Conservation (phyloP, 805 yeast genomes). For the Myxozyma vanderwaltii region DNA sequence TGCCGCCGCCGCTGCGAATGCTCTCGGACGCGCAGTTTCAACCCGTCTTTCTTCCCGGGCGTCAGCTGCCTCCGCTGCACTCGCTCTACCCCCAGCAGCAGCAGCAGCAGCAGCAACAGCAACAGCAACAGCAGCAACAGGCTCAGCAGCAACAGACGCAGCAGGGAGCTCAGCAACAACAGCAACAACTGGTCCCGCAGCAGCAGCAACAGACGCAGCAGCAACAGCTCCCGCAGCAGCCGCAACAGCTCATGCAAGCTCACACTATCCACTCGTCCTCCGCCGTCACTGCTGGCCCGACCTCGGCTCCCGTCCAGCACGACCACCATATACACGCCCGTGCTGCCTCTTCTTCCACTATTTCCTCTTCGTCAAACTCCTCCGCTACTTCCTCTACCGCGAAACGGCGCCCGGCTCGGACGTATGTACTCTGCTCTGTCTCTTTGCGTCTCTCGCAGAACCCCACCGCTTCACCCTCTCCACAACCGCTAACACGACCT, state of each 20-base stretch:
- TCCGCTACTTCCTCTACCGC: conserved; percentile 18
- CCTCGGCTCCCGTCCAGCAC: conserved; percentile 2
- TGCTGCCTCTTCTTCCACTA: conserved; percentile 7
- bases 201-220: conserved; percentile 6
- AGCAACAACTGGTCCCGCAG: conserved; percentile 16
- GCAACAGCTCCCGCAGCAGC: not conserved
- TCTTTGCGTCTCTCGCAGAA: not conserved
- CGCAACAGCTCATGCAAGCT: not conserved
- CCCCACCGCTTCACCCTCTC: not conserved
- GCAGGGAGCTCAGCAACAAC: conserved; percentile 3
- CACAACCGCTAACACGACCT: not conserved
- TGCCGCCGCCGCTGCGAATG: conserved; percentile 26
- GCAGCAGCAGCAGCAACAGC: conserved; percentile 8
- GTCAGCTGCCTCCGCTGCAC: conserved; percentile 16
- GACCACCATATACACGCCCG: conserved; percentile 10
- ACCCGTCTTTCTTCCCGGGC: conserved; percentile 14
- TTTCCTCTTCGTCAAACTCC: conserved; percentile 7
- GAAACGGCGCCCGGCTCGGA: conserved; percentile 22
- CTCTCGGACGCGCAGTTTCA: conserved; percentile 20
- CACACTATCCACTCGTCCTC: conserved; percentile 5
- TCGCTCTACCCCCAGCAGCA: conserved; percentile 16
- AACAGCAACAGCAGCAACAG: conserved; percentile 8
- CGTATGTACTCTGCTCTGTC: conserved; percentile 14
- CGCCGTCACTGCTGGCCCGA: not conserved
- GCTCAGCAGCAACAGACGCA: not conserved